Conservation (phyloP, 805 yeast genomes). For the Candida cerambycidarum region DNA sequence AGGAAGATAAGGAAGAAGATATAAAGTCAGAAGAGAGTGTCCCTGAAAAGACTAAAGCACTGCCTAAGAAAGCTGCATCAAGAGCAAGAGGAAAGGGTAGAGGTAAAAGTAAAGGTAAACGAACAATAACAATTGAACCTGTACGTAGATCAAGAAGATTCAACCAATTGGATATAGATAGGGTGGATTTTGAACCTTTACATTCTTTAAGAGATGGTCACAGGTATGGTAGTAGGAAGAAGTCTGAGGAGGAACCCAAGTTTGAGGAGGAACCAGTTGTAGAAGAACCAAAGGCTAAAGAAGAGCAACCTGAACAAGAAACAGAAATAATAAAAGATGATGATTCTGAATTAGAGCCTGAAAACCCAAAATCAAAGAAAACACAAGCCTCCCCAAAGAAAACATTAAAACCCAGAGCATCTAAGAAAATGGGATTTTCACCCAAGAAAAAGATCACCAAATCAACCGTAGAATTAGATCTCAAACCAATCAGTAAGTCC, state of each 20-base stretch:
- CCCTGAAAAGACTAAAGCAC: neutral
- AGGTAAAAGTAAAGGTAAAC: neutral
- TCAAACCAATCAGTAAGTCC: neutral
- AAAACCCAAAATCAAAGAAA: neutral
- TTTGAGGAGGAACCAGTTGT: no score
- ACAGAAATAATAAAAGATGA: neutral
- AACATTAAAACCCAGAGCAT: neutral
- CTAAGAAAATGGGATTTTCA: conserved; percentile 5
- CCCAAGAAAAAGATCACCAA: conserved; percentile 4
- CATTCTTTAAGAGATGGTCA: conserved; percentile 28
- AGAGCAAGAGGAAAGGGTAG: conserved; percentile 12
- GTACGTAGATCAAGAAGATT: conserved; percentile 13
- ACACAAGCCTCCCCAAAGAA: neutral
- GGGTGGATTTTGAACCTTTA: conserved; percentile 21
- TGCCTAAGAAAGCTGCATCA: conserved; percentile 8
- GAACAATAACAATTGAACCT: neutral
- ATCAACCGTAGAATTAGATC: neutral
- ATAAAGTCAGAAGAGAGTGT: no score
- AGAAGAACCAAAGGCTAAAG: no score
- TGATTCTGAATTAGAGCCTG: no score
- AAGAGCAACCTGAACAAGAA: neutral
- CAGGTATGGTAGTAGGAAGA: conserved; percentile 19
- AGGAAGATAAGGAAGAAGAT: neutral
- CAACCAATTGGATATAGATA: conserved; percentile 23
- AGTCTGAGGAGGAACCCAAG: no score